Conservation (phyloP, 2,329 filamentous ascomycete genomes). For the Xenosphaeropsis pyriputrescens region DNA sequence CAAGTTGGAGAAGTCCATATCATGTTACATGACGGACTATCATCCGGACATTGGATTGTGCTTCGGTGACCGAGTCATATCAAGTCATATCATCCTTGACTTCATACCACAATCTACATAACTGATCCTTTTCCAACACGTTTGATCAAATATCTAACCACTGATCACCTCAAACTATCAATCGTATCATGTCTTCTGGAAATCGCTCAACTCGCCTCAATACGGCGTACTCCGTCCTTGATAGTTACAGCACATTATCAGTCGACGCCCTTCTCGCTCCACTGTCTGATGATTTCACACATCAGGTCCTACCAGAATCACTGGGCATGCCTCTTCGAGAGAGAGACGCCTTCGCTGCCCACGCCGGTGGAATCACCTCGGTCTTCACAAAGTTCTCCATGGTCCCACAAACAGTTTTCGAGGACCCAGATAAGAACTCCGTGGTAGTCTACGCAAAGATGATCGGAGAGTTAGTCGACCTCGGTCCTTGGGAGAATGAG, state of each 20-base stretch:
- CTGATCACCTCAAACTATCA: too few relatives aligned
- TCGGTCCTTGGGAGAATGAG: too few relatives aligned
- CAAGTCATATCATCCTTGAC: too few relatives aligned
- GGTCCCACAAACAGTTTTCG: constrained; percentile 19
- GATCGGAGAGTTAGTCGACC: constrained; percentile 9
- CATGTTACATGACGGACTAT: too few relatives aligned
- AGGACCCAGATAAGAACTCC: constrained; percentile 17
- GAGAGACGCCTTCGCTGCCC: constrained; percentile 21
- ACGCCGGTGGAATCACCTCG: constrained; percentile 24
- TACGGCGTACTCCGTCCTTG: constrained; percentile 12
- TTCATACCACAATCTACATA: too few relatives aligned
- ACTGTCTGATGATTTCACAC: constrained; percentile 21
- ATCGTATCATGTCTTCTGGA: too few relatives aligned
- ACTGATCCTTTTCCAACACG: too few relatives aligned
- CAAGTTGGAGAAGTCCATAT: too few relatives aligned
- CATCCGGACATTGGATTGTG: too few relatives aligned
- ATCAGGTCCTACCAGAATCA: constrained; percentile 23
- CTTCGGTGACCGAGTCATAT: too few relatives aligned
- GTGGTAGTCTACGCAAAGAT: constrained; percentile 24
- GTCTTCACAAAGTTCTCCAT: constrained; percentile 26
- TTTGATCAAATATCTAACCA: too few relatives aligned
- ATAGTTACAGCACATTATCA: constrained; percentile 24
- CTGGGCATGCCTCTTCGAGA: constrained; percentile 22
- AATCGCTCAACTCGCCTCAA: too few relatives aligned
- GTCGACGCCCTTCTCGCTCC: constrained; percentile 20